These are phyloP conservation scores for Fusarium pseudoanthophilum DNA, from an alignment of 2,329 filamentous ascomycete genomes.

Conservation along the genomic window DNA sequence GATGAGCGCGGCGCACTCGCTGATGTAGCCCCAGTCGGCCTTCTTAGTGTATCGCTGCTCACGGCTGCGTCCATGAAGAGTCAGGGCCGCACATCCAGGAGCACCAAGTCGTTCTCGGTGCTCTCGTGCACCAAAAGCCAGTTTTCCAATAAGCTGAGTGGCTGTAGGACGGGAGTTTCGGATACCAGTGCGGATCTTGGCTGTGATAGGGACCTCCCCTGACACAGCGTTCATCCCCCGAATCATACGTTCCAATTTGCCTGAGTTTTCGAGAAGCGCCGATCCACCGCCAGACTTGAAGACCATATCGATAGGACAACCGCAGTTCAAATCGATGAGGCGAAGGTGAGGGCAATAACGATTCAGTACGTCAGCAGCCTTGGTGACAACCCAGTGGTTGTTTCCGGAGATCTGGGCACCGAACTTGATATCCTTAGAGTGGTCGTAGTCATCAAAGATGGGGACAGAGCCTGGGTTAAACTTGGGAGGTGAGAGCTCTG, in stretches of 20 bases:
- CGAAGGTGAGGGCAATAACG: constrained; percentile 83
- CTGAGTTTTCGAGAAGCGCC: constrained; percentile 86
- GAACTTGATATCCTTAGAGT: constrained; percentile 85
- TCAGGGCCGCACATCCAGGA: constrained; percentile 92
- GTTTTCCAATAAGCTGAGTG: constrained; percentile 80
- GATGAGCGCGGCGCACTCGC: constrained; percentile 87
- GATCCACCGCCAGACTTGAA: constrained; percentile 90
- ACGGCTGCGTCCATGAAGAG: constrained; percentile 90
- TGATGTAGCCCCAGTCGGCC: constrained; percentile 97
- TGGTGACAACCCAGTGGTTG: constrained; percentile 90
- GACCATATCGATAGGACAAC: constrained; percentile 95
- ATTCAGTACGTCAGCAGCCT: constrained; percentile 84
- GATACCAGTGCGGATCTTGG: constrained; percentile 94
- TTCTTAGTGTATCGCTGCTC: constrained; percentile 93
- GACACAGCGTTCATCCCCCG: constrained; percentile 96
- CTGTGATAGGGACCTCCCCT: constrained; percentile 88
- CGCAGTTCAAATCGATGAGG: constrained; percentile 95
- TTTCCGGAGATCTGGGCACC: constrained; percentile 93
- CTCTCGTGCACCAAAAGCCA: constrained; percentile 83
- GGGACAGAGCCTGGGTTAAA: constrained; percentile 63
- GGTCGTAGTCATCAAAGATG: constrained; percentile 82
- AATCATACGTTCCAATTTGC: constrained; percentile 93
- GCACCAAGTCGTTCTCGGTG: constrained; percentile 76
- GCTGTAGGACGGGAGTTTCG: constrained; percentile 83
- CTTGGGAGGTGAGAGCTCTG: constrained; percentile 78